Evolutionary conservation across 176 grass and related monocot species (phyloP).

Genomic region (Carex scoparia): DNA sequence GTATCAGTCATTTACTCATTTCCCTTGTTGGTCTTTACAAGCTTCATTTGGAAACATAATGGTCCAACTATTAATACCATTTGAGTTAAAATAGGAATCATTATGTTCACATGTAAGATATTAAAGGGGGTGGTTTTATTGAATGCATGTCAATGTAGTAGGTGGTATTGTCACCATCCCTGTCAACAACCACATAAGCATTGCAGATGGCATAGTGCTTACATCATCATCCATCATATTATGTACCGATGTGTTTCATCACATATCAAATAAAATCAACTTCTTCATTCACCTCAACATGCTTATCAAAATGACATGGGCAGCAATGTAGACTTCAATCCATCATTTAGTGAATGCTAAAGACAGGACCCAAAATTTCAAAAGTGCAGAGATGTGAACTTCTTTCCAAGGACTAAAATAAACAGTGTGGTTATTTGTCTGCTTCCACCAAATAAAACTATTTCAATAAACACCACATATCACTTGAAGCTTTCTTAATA

Average conservation of each 20-base stretch:
- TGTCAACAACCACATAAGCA: no score
- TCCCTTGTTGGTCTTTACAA: neutral
- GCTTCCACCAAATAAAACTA: neutral
- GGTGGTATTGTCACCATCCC: no score
- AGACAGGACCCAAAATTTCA: neutral
- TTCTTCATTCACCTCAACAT: neutral
- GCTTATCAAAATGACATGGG: neutral
- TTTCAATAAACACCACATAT: neutral
- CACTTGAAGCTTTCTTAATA: neutral
- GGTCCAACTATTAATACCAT: neutral
- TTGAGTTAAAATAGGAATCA: neutral
- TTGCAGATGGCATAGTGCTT: no score
- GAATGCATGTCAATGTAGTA: neutral
- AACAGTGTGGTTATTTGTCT: neutral
- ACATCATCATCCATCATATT: no score
- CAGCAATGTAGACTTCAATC: neutral
- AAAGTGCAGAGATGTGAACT: neutral
- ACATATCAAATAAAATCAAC: neutral
- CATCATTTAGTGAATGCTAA: neutral
- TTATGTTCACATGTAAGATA: neutral
- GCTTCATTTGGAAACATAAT: neutral
- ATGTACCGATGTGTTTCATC: no score
- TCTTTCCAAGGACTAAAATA: neutral
- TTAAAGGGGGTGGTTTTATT: neutral
- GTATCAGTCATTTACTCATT: neutral